phyloP scores from a whole-genome alignment of 2,329 filamentous ascomycete genomes.

The Venturia pyrina region DNA sequence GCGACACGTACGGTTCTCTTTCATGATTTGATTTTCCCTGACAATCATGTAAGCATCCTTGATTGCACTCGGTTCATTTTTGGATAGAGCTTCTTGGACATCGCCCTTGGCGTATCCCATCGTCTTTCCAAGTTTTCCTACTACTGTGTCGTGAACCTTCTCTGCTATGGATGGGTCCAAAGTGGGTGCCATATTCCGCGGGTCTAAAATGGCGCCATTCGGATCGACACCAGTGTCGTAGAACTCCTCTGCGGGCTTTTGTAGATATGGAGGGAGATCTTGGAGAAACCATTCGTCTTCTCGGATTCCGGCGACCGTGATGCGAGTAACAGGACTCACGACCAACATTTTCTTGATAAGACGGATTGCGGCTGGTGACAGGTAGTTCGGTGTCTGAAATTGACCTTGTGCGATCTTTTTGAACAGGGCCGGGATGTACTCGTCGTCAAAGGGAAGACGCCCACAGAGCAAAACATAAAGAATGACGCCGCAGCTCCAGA shows the following conservation, averaged over 20 bases:
- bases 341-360: slow-evolving; percentile 91
- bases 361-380: slow-evolving; percentile 69
- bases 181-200: slow-evolving; percentile 68
- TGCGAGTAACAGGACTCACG: slow-evolving; percentile 87
- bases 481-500: slow-evolving; percentile 95
- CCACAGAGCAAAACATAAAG: slow-evolving; percentile 56
- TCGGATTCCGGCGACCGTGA: slow-evolving; percentile 87
- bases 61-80: slow-evolving; percentile 90
- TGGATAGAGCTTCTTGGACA: slow-evolving; percentile 85
- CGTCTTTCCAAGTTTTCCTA: slow-evolving; percentile 90
- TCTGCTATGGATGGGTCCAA: slow-evolving; percentile 66
- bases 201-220: slow-evolving; percentile 71
- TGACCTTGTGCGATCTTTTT: slow-evolving; percentile 94
- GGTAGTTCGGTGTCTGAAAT: slow-evolving; percentile 85
- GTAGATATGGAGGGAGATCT: slow-evolving; percentile 76
- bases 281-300: slow-evolving; percentile 89
- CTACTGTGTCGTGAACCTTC: slow-evolving; percentile 83
- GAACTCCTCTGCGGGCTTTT: slow-evolving; percentile 83
- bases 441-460: slow-evolving; percentile 86
- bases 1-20: slow-evolving; percentile 67
- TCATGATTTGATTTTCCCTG: slow-evolving; percentile 95
- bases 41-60: slow-evolving; percentile 99
- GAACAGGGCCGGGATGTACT: slow-evolving; percentile 94
- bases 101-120: slow-evolving; percentile 96
- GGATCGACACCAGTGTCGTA: slow-evolving; percentile 89